Base-by-base conservation (phyloP, 208 protist genomes). In the Crithidia thermophila region DNA sequence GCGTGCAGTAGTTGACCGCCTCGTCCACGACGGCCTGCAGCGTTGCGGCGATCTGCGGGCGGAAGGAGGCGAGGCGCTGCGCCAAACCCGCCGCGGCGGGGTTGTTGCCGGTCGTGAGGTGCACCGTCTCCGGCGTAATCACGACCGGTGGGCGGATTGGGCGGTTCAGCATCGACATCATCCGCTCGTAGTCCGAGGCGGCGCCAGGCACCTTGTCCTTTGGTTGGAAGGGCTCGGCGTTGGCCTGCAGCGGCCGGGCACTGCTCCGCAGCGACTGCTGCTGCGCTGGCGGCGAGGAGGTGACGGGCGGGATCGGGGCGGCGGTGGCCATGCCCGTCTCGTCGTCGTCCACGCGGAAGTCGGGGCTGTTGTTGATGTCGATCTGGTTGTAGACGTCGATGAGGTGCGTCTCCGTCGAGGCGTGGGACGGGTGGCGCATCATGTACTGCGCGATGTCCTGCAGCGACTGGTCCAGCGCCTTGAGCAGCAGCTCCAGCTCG, bases 401-500 rank as follows among this genome's bases (percentile, higher is more conserved):
- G 21, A 94, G 64, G 43, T 76, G 59, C 49, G 69, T 46, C 57
- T 87, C 69, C 11, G 64, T 82, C 31, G 72, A 67, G 36, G 75
- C 62, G 62, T 78, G 39, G 5, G 77, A 75, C 4, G 56, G 52
- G 61, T 85, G 80, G 25, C 65, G n/a, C 71, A 70, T 31, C 84
- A 71, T 79, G 69, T 79, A 85, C 66, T 79, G 70, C 56, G 72
- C 74, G 25, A 91, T 61, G 64, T 90, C 85, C 43, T 63, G 42
- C 61, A 94, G 51, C 4, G 72, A 52, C 70, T 96, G 67, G 27
- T 91, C 71, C 36, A 98, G 76, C 30, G 79, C 79, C 57, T 93
- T 91, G 66, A 89, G 94, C 33, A 98, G 77, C 50, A 98, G 69
- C 66, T 98, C 91, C 23, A 98, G 82, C 83, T 99, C 98, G 78